phyloP scores from a whole-genome alignment of 768 basidiomycete species.

The Mycena vulgaris region DNA sequence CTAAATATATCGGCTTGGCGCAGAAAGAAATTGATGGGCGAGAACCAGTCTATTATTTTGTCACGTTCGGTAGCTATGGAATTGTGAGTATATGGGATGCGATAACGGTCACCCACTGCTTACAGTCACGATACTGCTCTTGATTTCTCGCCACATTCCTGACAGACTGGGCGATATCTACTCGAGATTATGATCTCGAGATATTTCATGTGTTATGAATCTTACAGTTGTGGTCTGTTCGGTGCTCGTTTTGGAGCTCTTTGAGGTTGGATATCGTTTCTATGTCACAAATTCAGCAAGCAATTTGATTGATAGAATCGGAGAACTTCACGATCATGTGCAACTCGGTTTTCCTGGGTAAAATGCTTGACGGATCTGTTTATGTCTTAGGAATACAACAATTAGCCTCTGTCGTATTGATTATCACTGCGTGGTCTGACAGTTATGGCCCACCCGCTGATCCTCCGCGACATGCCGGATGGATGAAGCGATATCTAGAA shows the following conservation, averaged over 20 bases:
- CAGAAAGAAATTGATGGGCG: too few species aligned
- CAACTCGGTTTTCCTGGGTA: too few species aligned
- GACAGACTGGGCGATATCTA: slow-evolving; percentile 3
- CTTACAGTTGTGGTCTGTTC: background rate
- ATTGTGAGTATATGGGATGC: too few species aligned
- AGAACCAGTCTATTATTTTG: too few species aligned
- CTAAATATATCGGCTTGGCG: too few species aligned
- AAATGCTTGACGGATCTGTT: too few species aligned
- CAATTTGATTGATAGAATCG: too few species aligned
- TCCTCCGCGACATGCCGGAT: background rate
- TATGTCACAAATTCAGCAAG: background rate
- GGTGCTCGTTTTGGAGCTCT: background rate
- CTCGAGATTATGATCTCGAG: background rate
- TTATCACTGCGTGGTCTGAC: background rate
- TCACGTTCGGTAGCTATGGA: too few species aligned
- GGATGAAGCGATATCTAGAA: background rate
- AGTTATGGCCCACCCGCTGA: background rate
- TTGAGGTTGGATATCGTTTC: background rate
- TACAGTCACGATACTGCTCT: background rate
- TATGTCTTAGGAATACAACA: too few species aligned
- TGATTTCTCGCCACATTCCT: slow-evolving; percentile 4
- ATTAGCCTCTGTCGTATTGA: background rate
- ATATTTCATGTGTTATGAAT: background rate
- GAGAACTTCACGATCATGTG: too few species aligned
- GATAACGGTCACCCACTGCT: background rate